A percentile compares a stretch with the other conserved stretches of the same genome.
These are phyloP conservation scores for Russula ochroleuca DNA, from an alignment of 768 basidiomycete species.

Conservation along the genomic window DNA sequence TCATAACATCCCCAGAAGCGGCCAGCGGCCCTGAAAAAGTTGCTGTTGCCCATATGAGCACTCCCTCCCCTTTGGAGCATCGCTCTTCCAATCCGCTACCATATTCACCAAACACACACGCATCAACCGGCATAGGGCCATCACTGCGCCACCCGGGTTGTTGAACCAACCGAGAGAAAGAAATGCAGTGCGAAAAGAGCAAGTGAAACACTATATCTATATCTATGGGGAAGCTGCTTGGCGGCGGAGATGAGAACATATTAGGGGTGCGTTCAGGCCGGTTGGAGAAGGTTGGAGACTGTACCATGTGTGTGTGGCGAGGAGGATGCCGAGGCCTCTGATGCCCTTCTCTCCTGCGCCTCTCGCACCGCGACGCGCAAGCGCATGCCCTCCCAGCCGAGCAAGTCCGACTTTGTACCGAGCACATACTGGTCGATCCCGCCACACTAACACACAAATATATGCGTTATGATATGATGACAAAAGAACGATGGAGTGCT, in stretches of 20 bases:
- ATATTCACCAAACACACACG: background rate
- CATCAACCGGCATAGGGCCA: background rate
- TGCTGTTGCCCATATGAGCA: background rate
- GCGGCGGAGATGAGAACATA: conserved; percentile 17
- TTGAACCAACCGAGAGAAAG: background rate
- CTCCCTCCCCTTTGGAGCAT: background rate
- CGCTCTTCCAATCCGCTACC: background rate
- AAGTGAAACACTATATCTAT: conserved; percentile 9
- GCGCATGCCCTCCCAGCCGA: conserved; percentile 43
- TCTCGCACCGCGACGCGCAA: conserved; percentile 38
- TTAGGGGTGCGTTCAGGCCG: background rate
- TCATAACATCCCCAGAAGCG: background rate
- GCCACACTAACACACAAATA: conserved; percentile 30
- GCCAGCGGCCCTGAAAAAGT: conserved; percentile 11
- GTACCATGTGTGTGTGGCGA: conserved; percentile 12
- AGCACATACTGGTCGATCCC: conserved; percentile 43
- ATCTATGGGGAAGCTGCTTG: conserved; percentile 11
- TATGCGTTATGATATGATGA: background rate
- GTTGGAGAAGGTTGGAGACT: background rate
- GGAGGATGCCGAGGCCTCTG: conserved; percentile 13
- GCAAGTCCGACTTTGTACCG: conserved; percentile 37
- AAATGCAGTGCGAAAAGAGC: background rate
- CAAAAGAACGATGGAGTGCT: background rate
- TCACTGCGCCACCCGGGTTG: background rate
- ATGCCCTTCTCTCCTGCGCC: conserved; percentile 25